These are phyloP conservation scores for Leccinum imitatum DNA, from an alignment of 768 basidiomycete species.

Conservation along the genomic window DNA sequence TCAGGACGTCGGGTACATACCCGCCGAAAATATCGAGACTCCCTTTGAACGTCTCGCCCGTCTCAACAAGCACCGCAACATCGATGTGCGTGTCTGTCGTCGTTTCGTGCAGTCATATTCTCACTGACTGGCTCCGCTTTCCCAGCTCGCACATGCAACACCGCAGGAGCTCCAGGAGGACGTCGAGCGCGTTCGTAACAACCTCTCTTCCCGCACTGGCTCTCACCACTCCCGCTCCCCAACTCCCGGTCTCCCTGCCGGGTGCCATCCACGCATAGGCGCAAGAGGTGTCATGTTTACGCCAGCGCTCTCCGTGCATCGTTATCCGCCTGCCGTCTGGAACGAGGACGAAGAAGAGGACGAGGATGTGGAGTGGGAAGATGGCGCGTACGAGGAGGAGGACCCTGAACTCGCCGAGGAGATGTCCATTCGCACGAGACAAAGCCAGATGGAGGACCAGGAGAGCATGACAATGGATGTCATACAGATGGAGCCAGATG, in stretches of 20 bases:
- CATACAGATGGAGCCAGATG: conserved; percentile 65
- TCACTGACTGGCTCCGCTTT: not conserved
- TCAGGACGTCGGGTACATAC: conserved; percentile 99
- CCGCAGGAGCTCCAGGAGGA: conserved; percentile 57
- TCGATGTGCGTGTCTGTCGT: conserved; percentile 66
- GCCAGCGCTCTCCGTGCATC: conserved; percentile 59
- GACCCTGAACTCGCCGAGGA: conserved; percentile 60
- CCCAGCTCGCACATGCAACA: conserved; percentile 35
- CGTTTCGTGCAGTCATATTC: not conserved
- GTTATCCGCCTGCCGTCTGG: conserved; percentile 84
- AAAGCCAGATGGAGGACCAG: conserved; percentile 35
- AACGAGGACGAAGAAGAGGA: conserved; percentile 69
- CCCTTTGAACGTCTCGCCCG: conserved; percentile 95
- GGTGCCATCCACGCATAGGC: conserved; percentile 23
- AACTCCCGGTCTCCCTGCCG: conserved; percentile 37
- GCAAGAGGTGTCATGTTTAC: conserved; percentile 70
- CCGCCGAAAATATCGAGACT: conserved; percentile 98
- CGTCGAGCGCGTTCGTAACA: conserved; percentile 53
- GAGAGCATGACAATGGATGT: conserved; percentile 30
- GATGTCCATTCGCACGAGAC: conserved; percentile 43
- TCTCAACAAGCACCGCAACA: conserved; percentile 95
- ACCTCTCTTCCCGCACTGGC: conserved; percentile 48
- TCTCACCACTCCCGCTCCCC: conserved; percentile 51
- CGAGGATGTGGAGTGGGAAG: conserved; percentile 55
- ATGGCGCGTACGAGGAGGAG: conserved; percentile 68